Percentiles rank a stretch among this genome's conserved stretches.
phyloP scores from a whole-genome alignment of 164 flowering plant genomes.

The Chimonanthus salicifolius region DNA sequence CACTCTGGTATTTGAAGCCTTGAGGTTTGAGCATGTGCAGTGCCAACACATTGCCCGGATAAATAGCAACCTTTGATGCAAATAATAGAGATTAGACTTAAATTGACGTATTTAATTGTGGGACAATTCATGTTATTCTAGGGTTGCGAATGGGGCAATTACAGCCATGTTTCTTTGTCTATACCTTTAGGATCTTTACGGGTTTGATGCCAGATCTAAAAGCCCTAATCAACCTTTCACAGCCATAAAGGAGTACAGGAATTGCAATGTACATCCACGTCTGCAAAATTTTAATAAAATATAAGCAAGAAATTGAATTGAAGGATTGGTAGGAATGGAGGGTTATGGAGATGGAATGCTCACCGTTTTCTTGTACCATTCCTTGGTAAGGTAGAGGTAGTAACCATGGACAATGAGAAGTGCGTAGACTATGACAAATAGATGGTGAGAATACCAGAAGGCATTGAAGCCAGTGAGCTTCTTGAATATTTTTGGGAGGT shows the following conservation, averaged over 20 bases:
- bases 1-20: conserved; percentile 49
- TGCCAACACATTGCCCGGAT: conserved; percentile 45
- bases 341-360: conserved; percentile 6
- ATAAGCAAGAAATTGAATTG: not conserved
- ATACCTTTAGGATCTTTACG: conserved; percentile 42
- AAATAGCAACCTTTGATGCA: conserved; percentile 35
- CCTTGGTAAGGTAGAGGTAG: conserved; percentile 25
- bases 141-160: too few species aligned
- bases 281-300: conserved; percentile 15
- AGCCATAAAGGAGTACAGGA: conserved; percentile 32
- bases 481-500: conserved; percentile 20
- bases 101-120: not conserved
- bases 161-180: too few species aligned
- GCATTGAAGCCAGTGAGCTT: conserved; percentile 34
- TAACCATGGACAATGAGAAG: conserved; percentile 31
- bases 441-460: conserved; percentile 42
- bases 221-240: conserved; percentile 38
- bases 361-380: conserved; percentile 38
- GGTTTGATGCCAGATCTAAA: conserved; percentile 42
- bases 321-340: not conserved
- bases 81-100: not conserved
- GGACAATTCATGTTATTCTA: too few species aligned
- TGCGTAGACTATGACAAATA: conserved; percentile 30
- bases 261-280: conserved; percentile 52
- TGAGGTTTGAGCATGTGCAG: conserved; percentile 48